phyloP scores from a whole-genome alignment of 2,329 filamentous ascomycete species.

The Cadophora sp. region DNA sequence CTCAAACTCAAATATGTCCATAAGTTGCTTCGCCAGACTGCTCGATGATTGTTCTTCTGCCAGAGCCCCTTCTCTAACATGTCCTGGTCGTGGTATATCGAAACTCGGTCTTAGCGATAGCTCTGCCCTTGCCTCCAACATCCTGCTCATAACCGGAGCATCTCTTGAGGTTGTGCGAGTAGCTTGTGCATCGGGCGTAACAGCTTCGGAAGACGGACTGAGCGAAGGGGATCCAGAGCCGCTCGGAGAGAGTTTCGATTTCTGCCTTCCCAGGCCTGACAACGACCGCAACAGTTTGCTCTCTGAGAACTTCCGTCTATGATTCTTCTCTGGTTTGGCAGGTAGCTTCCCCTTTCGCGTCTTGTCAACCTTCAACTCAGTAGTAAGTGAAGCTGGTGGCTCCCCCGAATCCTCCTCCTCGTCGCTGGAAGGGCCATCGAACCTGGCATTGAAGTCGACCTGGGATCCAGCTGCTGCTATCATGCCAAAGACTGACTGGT shows the following conservation, averaged over 20 bases:
- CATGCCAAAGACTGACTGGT: constrained; percentile 92
- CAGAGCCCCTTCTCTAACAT: constrained; percentile 30
- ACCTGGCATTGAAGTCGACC: constrained; percentile 81
- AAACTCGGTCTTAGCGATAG: constrained; percentile 65
- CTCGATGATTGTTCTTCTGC: constrained; percentile 53
- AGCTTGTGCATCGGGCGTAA: constrained; percentile 41
- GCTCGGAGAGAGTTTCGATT: constrained; percentile 49
- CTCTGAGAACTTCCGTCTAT: constrained; percentile 68
- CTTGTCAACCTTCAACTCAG: constrained; percentile 37
- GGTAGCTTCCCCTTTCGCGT: constrained; percentile 46
- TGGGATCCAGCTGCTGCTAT: constrained; percentile 87
- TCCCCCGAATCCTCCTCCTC: constrained; percentile 54
- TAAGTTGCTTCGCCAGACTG: constrained; percentile 73
- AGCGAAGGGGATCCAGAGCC: constrained; percentile 30
- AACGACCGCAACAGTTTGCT: constrained; percentile 71
- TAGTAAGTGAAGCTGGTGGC: constrained; percentile 33
- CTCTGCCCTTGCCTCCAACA: constrained; percentile 74
- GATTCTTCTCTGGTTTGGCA: constrained; percentile 51
- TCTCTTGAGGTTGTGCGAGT: constrained; percentile 53
- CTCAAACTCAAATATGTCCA: constrained; percentile 86
- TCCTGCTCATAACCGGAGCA: constrained; percentile 78
- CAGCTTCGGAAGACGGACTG: constrained; percentile 45
- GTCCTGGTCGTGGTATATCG: constrained; percentile 51
- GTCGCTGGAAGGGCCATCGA: constrained; percentile 81
- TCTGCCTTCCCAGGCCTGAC: constrained; percentile 56